Evolutionary conservation across 768 basidiomycete genomes (phyloP).

Genomic region (Russula lepida): DNA sequence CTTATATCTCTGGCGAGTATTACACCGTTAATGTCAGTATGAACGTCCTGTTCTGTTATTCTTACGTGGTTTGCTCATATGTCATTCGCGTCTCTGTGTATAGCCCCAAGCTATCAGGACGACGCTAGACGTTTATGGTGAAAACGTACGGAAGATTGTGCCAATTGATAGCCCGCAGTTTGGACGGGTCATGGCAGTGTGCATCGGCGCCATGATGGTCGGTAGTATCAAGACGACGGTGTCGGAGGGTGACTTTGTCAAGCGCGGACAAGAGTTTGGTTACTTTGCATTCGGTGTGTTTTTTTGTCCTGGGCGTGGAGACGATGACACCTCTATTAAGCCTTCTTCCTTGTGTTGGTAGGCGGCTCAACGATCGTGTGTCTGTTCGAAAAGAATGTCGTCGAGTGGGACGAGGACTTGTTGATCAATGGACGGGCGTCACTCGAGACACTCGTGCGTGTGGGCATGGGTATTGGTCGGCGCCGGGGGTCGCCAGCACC

Average conservation of each 20-base stretch:
- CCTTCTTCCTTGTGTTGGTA: slow-evolving; percentile 25
- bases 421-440: slow-evolving; percentile 74
- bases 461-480: slow-evolving; percentile 77
- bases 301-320: not conserved
- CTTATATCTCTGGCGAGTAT: slow-evolving; percentile 81
- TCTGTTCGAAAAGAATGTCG: slow-evolving; percentile 74
- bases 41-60: not conserved
- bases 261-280: slow-evolving; percentile 83
- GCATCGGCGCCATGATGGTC: slow-evolving; percentile 93
- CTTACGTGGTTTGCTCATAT: not conserved
- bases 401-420: slow-evolving; percentile 91
- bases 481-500: slow-evolving; percentile 17
- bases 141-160: slow-evolving; percentile 88
- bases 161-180: slow-evolving; percentile 86
- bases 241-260: slow-evolving; percentile 71
- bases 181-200: slow-evolving; percentile 87
- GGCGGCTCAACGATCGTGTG: slow-evolving; percentile 90
- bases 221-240: slow-evolving; percentile 84
- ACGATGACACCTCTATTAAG: not conserved
- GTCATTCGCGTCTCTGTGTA: not conserved
- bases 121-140: slow-evolving; percentile 85
- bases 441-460: slow-evolving; percentile 85
- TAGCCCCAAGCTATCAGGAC: slow-evolving; percentile 92
- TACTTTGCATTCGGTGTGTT: slow-evolving; percentile 89
- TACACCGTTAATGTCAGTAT: slow-evolving; percentile 84